Evolutionary conservation across 176 grass and related monocot species (phyloP), one percentile per base, ranked within the genome.

Genomic region (Triticum monococcum): DNA sequence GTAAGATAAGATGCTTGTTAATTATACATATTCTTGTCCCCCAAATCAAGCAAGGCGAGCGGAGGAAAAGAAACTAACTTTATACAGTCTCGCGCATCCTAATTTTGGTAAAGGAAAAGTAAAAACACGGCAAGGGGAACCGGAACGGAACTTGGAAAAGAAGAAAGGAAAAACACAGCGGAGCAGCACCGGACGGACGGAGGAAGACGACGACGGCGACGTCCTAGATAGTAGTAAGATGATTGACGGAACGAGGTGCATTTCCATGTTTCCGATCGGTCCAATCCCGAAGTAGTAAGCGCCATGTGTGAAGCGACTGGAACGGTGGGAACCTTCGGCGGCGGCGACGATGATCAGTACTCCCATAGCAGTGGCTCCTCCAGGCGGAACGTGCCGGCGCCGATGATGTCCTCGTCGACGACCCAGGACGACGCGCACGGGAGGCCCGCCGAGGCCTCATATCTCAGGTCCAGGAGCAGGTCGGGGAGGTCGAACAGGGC

Each of bases 301-400:
- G 56, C 23, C 63, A 35, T 2, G 59, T 45, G 32, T 20, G 60
- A 20, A 67, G 62, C 1, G 16, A 36, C 45, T 52, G 68, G 68
- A 32, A 41, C 17, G 12, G n/a, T 8, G 31, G 5, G 79, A 77
- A 70, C 64, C 50, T 54, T 62, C 12, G 2, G 9, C 56, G 0
- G 57, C 38, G 8, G 31, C 12, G 6, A 25, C 83, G 80, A 43
- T 74, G n/a, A 76, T 91, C 80, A 96, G 79, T 97, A 92, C 46
- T 91, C 90, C 95, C 95, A 97, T 43, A 97, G 71, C 54, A 90
- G 88, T 4, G 95, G 95, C 10, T 97, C 95, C 72, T 97, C 95
- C 2, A 97, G 84, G 60, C 86, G 89, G 77, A 97, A 94, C 70
- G 30, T 79, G 77, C 69, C 95, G 75, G 20, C 72, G 33, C 52